A percentile compares a stretch with the other conserved stretches of the same genome.
Evolutionary conservation across 371 early-diverging fungal species (phyloP).

Genomic region (Mucor sp.): DNA sequence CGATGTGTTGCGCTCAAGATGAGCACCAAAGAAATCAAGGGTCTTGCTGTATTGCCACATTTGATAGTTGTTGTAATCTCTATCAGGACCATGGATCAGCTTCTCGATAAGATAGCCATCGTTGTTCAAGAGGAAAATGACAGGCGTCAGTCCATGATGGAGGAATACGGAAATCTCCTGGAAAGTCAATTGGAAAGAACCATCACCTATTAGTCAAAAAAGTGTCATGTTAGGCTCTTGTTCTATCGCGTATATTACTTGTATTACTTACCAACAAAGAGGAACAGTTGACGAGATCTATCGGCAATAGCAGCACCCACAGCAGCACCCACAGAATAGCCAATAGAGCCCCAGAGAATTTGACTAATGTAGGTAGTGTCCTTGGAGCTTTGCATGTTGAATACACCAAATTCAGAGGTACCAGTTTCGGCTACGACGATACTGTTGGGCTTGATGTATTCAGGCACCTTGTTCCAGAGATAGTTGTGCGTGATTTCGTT

Average conservation of each 20-base stretch:
- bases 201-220: conserved; percentile 36
- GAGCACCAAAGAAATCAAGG: conserved; percentile 42
- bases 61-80: conserved; percentile 50
- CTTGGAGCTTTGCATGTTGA: conserved; percentile 37
- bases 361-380: conserved; percentile 39
- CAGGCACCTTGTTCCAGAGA: conserved; percentile 44
- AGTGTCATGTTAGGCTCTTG: neutral
- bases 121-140: conserved; percentile 55
- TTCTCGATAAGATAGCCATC: conserved; percentile 59
- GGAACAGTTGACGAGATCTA: conserved; percentile 28
- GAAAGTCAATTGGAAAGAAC: conserved; percentile 54
- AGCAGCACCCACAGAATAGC: conserved; percentile 40
- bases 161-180: conserved; percentile 51
- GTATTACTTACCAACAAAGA: conserved; percentile 48
- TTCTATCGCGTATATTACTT: too few relatives aligned
- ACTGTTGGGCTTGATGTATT: conserved; percentile 31
- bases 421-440: conserved; percentile 56
- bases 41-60: conserved; percentile 53
- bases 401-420: conserved; percentile 47
- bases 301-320: conserved; percentile 43
- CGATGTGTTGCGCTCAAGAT: conserved; percentile 18
- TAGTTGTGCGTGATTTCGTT: conserved; percentile 37
- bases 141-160: conserved; percentile 46
- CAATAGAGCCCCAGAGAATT: conserved; percentile 49
- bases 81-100: conserved; percentile 46